phyloP scores from a whole-genome alignment of 2,329 filamentous ascomycete species.

The Mycocentrospora acerina region DNA sequence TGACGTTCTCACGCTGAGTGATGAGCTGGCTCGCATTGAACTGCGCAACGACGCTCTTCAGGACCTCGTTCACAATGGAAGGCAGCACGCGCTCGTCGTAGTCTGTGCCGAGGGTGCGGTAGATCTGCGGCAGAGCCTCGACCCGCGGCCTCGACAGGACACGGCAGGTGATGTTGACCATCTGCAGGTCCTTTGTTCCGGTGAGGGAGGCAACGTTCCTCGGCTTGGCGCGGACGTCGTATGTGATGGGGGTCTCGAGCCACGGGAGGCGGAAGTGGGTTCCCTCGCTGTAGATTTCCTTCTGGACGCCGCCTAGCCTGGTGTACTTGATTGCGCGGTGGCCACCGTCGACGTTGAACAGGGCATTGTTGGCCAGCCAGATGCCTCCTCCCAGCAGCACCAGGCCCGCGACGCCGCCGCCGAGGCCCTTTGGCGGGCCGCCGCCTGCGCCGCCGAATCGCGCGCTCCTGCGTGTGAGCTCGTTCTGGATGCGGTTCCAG shows the following conservation, averaged over 20 bases:
- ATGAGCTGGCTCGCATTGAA: constrained; percentile 99
- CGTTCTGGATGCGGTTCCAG: constrained; percentile 65
- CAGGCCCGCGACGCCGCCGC: constrained; percentile 57
- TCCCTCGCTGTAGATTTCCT: constrained; percentile 97
- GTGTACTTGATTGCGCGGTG: constrained; percentile 99
- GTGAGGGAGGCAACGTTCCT: constrained; percentile 95
- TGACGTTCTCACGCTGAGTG: constrained; percentile 97
- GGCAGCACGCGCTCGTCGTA: constrained; percentile 98
- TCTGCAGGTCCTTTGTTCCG: constrained; percentile 98
- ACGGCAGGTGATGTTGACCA: constrained; percentile 99
- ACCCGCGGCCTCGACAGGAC: constrained; percentile 90
- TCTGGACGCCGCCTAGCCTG: constrained; percentile 85
- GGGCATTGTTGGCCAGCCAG: constrained; percentile 61
- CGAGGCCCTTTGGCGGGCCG: constrained; percentile 53
- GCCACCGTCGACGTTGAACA: constrained; percentile 89
- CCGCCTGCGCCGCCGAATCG: constrained; percentile 54
- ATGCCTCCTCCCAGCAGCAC: constrained; percentile 57
- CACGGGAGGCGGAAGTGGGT: constrained; percentile 94
- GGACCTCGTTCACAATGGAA: constrained; percentile 98
- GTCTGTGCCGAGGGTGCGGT: constrained; percentile 90
- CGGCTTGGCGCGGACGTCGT: constrained; percentile 97
- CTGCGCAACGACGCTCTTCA: constrained; percentile 97
- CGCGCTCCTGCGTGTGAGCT: constrained; percentile 51
- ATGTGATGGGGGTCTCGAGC: constrained; percentile 95
- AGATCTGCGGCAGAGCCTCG: constrained; percentile 90